These are phyloP conservation scores for Pharus latifolius DNA, from an alignment of 176 grass and related monocot species.

Conservation along the genomic window DNA sequence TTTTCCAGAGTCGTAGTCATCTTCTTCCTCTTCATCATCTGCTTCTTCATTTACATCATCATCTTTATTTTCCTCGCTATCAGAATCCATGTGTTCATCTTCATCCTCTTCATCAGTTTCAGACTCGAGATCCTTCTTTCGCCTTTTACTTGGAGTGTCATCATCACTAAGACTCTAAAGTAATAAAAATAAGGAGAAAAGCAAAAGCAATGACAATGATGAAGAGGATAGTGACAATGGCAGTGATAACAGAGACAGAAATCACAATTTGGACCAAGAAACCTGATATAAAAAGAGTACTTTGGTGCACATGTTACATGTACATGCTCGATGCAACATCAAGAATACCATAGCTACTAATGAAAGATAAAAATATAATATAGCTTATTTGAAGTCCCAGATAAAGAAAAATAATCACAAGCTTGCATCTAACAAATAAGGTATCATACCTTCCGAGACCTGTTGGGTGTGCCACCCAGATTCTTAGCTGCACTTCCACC, in stretches of 20 bases:
- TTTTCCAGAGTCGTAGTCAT: conserved; percentile 43
- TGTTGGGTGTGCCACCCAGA: conserved; percentile 29
- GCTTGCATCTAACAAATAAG: not conserved
- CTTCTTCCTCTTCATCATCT: conserved; percentile 37
- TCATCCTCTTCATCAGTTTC: conserved; percentile 57
- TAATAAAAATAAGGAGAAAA: conserved; percentile 3
- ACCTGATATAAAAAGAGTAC: conserved; percentile 5
- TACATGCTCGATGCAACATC: not conserved
- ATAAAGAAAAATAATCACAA: not conserved
- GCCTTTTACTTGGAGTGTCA: not conserved
- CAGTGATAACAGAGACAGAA: conserved; percentile 1
- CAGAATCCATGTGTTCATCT: conserved; percentile 28
- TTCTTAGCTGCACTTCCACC: conserved; percentile 50
- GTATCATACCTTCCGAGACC: conserved; percentile 54
- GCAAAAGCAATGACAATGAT: not conserved
- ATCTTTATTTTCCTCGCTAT: conserved; percentile 36
- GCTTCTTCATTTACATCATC: conserved; percentile 33
- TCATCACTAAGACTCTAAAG: conserved; percentile 44
- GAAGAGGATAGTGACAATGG: not conserved
- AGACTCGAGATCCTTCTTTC: conserved; percentile 19
- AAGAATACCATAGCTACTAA: not conserved
- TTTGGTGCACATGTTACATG: not conserved
- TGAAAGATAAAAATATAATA: not conserved
- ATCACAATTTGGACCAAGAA: not conserved
- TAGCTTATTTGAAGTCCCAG: not conserved